A percentile compares a stretch with the other conserved stretches of the same genome.
Conservation (phyloP, 306 rosid species). For the Sphenostylis stenocarpa region DNA sequence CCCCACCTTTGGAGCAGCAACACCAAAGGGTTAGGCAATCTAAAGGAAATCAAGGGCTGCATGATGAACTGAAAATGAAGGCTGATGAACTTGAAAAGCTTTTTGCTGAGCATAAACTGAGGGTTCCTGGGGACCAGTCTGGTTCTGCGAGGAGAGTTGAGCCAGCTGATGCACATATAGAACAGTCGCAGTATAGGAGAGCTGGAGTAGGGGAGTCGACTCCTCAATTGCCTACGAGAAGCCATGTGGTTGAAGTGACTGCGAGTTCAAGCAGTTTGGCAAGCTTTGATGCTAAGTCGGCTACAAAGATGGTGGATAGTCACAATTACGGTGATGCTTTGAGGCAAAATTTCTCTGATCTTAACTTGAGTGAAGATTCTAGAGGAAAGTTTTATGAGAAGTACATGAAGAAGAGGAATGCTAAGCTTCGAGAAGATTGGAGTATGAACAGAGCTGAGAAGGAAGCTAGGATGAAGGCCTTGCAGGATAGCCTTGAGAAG, state of each 20-base stretch:
- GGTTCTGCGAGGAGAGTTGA: constrained; percentile 68
- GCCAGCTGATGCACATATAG: constrained; percentile 52
- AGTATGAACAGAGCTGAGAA: constrained; percentile 77
- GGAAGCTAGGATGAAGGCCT: constrained; percentile 93
- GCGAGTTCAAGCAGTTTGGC: constrained; percentile 45
- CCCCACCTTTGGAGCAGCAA: constrained; percentile 48
- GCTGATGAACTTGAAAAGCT: constrained; percentile 97
- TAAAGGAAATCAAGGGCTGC: constrained; percentile 86
- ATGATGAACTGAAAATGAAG: constrained; percentile 92
- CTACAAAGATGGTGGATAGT: constrained; percentile 42
- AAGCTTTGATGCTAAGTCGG: constrained; percentile 40
- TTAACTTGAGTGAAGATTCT: constrained; percentile 60
- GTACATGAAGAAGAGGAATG: constrained; percentile 93
- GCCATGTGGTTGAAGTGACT: constrained; percentile 40
- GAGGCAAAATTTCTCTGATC: constrained; percentile 58
- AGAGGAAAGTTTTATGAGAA: constrained; percentile 87
- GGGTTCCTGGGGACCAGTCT: constrained; percentile 87
- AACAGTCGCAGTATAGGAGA: constrained; percentile 51
- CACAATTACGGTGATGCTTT: constrained; percentile 53
- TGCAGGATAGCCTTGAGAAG: constrained; percentile 89
- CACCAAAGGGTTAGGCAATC: constrained; percentile 77
- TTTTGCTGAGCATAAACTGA: constrained; percentile 94
- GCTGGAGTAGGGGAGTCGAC: constrained; percentile 51
- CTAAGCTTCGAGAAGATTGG: constrained; percentile 92
- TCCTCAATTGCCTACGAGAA: constrained; percentile 49